Percentiles rank a stretch among this genome's conserved stretches.
These are phyloP conservation scores for Tilletia horrida DNA, from an alignment of 1,284 basidiomycete genomes.

Conservation along the genomic window DNA sequence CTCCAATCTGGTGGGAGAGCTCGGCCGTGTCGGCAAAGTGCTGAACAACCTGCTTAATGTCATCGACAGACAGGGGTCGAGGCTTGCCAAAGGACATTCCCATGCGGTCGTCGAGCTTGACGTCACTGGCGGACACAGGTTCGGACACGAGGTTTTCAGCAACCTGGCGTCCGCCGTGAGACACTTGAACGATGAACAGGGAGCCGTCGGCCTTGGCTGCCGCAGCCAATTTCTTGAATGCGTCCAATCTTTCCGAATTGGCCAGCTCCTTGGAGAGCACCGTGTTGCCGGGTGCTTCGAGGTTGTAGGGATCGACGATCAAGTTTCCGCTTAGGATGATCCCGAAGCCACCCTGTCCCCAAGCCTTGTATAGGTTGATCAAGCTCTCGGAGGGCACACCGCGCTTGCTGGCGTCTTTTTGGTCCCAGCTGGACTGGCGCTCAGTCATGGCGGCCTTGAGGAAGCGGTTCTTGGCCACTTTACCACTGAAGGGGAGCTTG, in stretches of 20 bases:
- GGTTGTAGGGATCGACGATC: conserved; percentile 65
- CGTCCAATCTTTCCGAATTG: background rate
- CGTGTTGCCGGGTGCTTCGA: conserved; percentile 77
- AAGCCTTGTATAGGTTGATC: conserved; percentile 45
- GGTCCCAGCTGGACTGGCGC: conserved; percentile 43
- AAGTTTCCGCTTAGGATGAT: conserved; percentile 46
- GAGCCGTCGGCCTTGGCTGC: conserved; percentile 56
- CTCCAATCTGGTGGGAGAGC: conserved; percentile 53
- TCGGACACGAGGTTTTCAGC: conserved; percentile 29
- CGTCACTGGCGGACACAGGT: conserved; percentile 43
- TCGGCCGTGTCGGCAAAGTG: conserved; percentile 55
- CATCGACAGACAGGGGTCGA: conserved; percentile 35
- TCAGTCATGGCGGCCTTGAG: conserved; percentile 51
- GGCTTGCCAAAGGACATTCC: conserved; percentile 26
- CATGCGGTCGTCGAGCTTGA: conserved; percentile 44
- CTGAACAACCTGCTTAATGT: conserved; percentile 33
- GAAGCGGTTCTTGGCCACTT: conserved; percentile 10
- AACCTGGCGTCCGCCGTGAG: conserved; percentile 57
- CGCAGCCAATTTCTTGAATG: background rate
- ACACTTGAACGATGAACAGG: conserved; percentile 57
- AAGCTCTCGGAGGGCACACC: conserved; percentile 42
- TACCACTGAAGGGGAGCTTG: conserved; percentile 15
- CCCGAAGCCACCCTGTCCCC: conserved; percentile 46
- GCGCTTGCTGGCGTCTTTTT: conserved; percentile 41
- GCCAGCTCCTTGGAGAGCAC: conserved; percentile 60